phyloP scores from a whole-genome alignment of 306 rosid species.

The Styphnolobium japonicum region DNA sequence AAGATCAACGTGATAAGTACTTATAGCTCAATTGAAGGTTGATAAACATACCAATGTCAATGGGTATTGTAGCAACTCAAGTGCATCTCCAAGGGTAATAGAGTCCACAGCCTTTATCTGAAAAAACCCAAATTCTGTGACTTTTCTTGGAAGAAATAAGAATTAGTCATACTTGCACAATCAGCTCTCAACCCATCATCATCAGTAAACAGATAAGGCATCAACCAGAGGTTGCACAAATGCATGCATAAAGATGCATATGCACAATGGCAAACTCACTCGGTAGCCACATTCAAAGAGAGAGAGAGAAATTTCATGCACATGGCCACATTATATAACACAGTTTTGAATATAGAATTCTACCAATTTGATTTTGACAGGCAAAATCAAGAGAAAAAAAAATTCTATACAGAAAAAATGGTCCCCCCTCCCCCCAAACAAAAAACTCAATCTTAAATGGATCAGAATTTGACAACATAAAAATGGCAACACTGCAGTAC shows the following conservation, averaged over 20 bases:
- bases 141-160: conserved; percentile 9
- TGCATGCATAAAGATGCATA: neutral
- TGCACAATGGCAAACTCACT: neutral
- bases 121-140: conserved; percentile 26
- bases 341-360: neutral
- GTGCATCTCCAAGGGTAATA: conserved; percentile 67
- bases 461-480: too few relatives aligned
- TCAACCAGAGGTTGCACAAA: conserved; percentile 9
- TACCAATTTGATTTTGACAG: neutral
- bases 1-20: neutral
- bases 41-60: conserved; percentile 70
- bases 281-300: neutral
- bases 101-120: conserved; percentile 75
- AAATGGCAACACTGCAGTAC: too few relatives aligned
- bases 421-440: too few relatives aligned
- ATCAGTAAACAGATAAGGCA: conserved; percentile 16
- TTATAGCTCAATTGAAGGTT: neutral
- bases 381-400: neutral
- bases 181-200: neutral
- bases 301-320: neutral
- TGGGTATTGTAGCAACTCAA: conserved; percentile 71
- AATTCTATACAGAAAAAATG: neutral
- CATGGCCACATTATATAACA: neutral
- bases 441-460: too few relatives aligned
- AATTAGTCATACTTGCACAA: conserved; percentile 15